Base-by-base conservation (phyloP, 768 basidiomycete genomes). In the Paxillus rubicundulus region DNA sequence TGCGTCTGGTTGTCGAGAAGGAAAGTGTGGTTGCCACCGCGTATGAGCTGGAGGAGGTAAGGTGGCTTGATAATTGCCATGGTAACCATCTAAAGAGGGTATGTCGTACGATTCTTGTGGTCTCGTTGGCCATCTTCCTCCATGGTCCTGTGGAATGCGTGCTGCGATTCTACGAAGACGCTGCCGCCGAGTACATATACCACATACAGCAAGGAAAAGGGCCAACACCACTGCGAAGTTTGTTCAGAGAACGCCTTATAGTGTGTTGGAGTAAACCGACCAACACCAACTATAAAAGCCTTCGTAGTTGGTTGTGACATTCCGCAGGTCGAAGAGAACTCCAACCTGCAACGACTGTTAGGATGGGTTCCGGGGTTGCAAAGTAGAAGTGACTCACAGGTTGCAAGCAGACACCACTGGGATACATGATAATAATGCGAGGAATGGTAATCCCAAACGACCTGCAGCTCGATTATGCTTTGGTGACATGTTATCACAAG, bases 401-500 rank as follows among this genome's bases (percentile, higher is more conserved):
- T 45, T 21, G 32, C 62, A 64, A 27, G 63, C 63, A 37, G 44
- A 49, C 10, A 27, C 52, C n/a, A 20, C n/a, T 16, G 59, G 56
- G 41, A 64, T 44, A 14, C 20, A 44, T 4, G 39, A 49, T 4
- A 33, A 12, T 47, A 49, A 54, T 5, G 41, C 24, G 6, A 51
- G 30, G 17, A 47, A 10, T n/a, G 41, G 21, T 30, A 52, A 39
- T 14, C 16, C 32, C 20, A 53, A 30, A 34, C 13, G 48, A 21
- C 18, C 18, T 6, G 8, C 21, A 33, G 47, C 30, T 44, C 34
- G 49, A 24, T 24, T 16, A 12, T n/a, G 27, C 37, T 10, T 36
- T 27, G 13, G 49, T 41, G 24, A 24, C 60, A 62, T 62, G 7
- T 9, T 10, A n/a, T 9, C 16, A 20, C 5, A 30, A 24, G 32